A percentile compares a stretch with the other conserved stretches of the same genome.
These are phyloP conservation scores for Candida ovalis DNA, from an alignment of 805 yeast genomes.

Conservation along the genomic window DNA sequence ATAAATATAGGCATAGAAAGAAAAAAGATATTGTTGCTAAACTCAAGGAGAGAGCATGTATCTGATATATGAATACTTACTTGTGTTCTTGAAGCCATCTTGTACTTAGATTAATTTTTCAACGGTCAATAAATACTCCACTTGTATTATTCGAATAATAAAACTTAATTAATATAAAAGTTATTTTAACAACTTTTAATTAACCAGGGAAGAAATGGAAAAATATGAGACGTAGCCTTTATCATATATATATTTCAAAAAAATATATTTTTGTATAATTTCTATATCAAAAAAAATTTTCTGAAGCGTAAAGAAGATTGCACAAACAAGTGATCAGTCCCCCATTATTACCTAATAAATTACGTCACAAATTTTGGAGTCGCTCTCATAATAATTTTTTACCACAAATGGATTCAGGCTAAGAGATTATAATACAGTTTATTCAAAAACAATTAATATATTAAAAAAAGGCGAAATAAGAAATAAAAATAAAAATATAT, in stretches of 20 bases:
- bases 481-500: neutral
- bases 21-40: neutral
- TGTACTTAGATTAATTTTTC: neutral
- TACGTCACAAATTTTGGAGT: neutral
- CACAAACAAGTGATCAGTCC: too few relatives aligned
- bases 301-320: too few relatives aligned
- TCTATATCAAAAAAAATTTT: neutral
- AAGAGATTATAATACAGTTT: too few relatives aligned
- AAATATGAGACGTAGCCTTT: neutral
- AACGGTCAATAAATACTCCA: neutral
- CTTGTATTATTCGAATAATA: too few relatives aligned
- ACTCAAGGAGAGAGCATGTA: too few relatives aligned
- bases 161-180: too few relatives aligned
- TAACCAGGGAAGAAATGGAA: neutral
- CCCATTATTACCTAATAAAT: too few relatives aligned
- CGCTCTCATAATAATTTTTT: too few relatives aligned
- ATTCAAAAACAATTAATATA: neutral
- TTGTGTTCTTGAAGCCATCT: conserved; percentile 69
- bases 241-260: neutral
- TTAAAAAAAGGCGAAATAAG: neutral
- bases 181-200: neutral
- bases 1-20: neutral
- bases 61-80: conserved; percentile 23
- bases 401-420: too few relatives aligned
- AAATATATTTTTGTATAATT: neutral